Evolutionary conservation across 768 basidiomycete genomes (phyloP).

Genomic region (Sistotremastrum niveocremeum): DNA sequence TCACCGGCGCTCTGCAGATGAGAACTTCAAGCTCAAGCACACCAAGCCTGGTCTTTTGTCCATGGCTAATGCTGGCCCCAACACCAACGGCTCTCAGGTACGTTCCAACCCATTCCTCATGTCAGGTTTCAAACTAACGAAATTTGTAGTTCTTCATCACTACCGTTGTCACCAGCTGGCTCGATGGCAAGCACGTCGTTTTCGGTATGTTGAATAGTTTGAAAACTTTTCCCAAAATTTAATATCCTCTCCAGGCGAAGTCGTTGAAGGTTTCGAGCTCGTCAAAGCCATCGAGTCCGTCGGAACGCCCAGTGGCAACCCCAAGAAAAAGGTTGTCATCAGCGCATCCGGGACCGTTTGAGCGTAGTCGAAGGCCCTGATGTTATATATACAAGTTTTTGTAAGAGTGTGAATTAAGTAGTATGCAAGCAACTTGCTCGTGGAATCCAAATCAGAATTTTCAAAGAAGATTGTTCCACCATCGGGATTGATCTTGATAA

Average conservation of each 20-base stretch:
- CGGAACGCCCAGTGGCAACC: slow-evolving; percentile 27
- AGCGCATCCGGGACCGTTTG: slow-evolving; percentile 36
- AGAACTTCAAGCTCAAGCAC: slow-evolving; percentile 75
- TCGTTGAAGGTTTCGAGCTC: slow-evolving; percentile 48
- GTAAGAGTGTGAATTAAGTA: too few species aligned
- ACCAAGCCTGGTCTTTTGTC: slow-evolving; percentile 52
- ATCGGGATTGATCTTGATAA: too few species aligned
- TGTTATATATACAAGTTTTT: too few species aligned
- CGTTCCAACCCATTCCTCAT: neutral
- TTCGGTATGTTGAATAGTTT: slow-evolving; percentile 41
- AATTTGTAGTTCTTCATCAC: slow-evolving; percentile 83
- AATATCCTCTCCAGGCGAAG: slow-evolving; percentile 33
- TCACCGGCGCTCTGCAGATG: slow-evolving; percentile 39
- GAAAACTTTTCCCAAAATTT: neutral
- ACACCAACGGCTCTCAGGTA: slow-evolving; percentile 69
- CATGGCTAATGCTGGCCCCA: slow-evolving; percentile 69
- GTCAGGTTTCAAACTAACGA: neutral
- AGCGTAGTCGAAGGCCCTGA: neutral
- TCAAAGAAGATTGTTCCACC: too few species aligned
- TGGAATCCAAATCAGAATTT: too few species aligned
- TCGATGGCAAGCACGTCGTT: slow-evolving; percentile 76
- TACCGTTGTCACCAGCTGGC: slow-evolving; percentile 63
- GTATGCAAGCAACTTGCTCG: too few species aligned
- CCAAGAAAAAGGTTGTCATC: slow-evolving; percentile 38
- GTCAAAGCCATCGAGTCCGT: slow-evolving; percentile 30